Evolutionary conservation across 1,139 yeast species (phyloP).

Genomic region (Wickerhamomyces sp.): DNA sequence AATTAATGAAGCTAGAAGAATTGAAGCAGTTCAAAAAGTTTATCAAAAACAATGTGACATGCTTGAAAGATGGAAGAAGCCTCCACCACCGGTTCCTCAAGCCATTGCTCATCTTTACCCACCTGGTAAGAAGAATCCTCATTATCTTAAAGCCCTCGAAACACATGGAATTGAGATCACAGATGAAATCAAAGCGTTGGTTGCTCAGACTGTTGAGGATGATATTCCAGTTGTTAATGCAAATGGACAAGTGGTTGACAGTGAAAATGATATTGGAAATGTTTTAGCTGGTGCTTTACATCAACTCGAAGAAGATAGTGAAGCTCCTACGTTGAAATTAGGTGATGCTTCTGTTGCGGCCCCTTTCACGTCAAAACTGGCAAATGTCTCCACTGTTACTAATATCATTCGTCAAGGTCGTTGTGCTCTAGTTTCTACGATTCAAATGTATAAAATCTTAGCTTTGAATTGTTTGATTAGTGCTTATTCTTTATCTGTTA

Average conservation of each 20-base stretch:
- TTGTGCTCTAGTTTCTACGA: conserved; percentile 94
- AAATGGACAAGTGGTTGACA: conserved; percentile 21
- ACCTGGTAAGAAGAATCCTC: conserved; percentile 90
- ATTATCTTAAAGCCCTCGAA: conserved; percentile 81
- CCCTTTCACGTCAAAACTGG: conserved; percentile 92
- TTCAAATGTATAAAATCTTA: conserved; percentile 96
- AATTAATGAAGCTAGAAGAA: conserved; percentile 73
- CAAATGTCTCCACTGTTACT: conserved; percentile 90
- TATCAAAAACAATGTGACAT: conserved; percentile 83
- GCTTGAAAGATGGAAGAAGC: conserved; percentile 77
- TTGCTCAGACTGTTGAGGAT: conserved; percentile 36
- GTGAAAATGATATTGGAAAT: conserved; percentile 51
- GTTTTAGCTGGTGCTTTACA: conserved; percentile 65
- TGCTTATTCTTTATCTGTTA: conserved; percentile 91
- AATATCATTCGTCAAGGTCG: conserved; percentile 97
- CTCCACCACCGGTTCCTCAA: conserved; percentile 79
- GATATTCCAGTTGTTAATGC: conserved; percentile 30
- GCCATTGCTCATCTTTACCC: conserved; percentile 92
- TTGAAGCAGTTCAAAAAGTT: conserved; percentile 59
- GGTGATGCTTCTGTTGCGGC: conserved; percentile 99
- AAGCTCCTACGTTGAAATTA: conserved; percentile 86
- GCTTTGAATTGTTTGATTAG: conserved; percentile 96
- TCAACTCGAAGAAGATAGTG: conserved; percentile 70
- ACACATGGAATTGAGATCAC: conserved; percentile 74
- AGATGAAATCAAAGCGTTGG: conserved; percentile 58